These are phyloP conservation scores for Nakazawaea molendinolei DNA, from an alignment of 805 yeast genomes.

Conservation along the genomic window DNA sequence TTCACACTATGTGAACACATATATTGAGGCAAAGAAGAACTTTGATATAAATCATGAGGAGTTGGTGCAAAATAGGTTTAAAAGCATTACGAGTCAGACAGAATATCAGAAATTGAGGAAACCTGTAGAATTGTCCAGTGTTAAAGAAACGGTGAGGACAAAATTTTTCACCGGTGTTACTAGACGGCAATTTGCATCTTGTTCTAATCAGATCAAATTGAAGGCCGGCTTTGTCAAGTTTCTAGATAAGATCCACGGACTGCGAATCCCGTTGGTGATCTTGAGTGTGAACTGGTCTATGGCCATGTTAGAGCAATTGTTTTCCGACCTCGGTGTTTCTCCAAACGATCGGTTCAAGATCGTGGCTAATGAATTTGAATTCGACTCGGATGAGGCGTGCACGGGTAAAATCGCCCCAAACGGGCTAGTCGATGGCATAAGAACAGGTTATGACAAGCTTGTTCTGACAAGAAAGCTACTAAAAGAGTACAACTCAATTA, in stretches of 20 bases:
- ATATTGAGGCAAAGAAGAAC: constrained; percentile 28
- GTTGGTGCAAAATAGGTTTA: constrained; percentile 15
- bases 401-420: constrained; percentile 18
- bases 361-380: constrained; percentile 45
- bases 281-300: constrained; percentile 62
- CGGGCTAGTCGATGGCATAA: constrained; percentile 17
- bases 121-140: constrained; percentile 42
- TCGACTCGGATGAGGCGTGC: constrained; percentile 19
- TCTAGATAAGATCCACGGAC: constrained; percentile 5
- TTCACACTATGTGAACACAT: constrained; percentile 36
- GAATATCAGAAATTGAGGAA: constrained; percentile 38
- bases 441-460: constrained; percentile 53
- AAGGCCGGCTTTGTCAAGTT: constrained; percentile 34
- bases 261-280: constrained; percentile 20
- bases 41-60: constrained; percentile 19
- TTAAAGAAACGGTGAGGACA: constrained; percentile 30
- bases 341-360: constrained; percentile 17
- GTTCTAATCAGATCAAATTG: constrained; percentile 30
- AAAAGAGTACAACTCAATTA: constrained; percentile 12
- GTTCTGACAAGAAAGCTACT: constrained; percentile 17
- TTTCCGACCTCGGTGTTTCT: constrained; percentile 15
- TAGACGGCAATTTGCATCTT: constrained; percentile 22
- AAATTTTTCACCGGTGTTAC: constrained; percentile 37
- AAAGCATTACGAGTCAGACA: constrained; percentile 32
- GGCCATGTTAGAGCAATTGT: constrained; percentile 33